phyloP scores from a whole-genome alignment of 192 early-diverging fungal genomes.

The Neocallimastix lanati region DNA sequence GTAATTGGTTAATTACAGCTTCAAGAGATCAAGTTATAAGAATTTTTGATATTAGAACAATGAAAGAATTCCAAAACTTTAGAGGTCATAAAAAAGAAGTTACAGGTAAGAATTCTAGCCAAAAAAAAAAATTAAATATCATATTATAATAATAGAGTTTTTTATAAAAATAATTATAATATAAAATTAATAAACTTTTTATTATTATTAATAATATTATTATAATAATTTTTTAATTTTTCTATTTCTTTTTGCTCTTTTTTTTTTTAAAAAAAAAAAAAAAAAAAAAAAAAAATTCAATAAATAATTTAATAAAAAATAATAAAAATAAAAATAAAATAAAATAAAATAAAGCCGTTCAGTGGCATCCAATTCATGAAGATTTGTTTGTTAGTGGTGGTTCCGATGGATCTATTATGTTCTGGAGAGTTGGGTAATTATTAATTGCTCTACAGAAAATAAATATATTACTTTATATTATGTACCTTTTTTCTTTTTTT shows the following conservation, averaged over 20 bases:
- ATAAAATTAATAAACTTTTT: constrained; percentile 1
- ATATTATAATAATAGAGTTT: no score
- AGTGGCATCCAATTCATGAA: constrained; percentile 94
- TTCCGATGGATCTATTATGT: constrained; percentile 65
- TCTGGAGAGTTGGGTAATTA: constrained; percentile 69
- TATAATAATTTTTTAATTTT: no score
- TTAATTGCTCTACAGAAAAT: no score
- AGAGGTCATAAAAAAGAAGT: constrained; percentile 77
- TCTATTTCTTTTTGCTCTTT: no score
- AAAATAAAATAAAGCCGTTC: constrained; percentile 29
- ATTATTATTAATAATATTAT: background rate
- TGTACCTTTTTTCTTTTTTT: no score
- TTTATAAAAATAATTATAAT: no score
- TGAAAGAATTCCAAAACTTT: constrained; percentile 77
- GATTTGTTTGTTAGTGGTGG: constrained; percentile 77
- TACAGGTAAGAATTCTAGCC: constrained; percentile 51
- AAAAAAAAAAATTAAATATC: no score
- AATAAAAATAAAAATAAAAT: no score
- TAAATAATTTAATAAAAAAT: no score
- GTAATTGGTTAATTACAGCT: constrained; percentile 84
- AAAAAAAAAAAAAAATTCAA: no score
- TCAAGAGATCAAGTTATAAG: constrained; percentile 80
- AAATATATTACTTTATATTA: no score
- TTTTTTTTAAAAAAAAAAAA: no score
- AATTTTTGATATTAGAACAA: constrained; percentile 83